Conservation (phyloP, 2,329 filamentous ascomycete genomes). For the Botrytis aclada region DNA sequence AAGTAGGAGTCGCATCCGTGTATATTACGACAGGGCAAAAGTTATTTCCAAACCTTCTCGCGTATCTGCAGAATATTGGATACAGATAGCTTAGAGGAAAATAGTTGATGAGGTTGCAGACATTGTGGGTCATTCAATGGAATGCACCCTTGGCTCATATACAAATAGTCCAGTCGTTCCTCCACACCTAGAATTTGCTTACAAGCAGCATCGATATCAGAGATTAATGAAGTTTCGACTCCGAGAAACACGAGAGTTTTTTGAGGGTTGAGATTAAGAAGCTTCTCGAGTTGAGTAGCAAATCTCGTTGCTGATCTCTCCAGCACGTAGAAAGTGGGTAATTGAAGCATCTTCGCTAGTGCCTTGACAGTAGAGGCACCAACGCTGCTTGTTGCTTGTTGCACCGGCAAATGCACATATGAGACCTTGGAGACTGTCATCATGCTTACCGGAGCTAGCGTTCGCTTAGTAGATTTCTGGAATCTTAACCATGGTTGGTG, state of each 20-base stretch:
- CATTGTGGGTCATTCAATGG: background rate
- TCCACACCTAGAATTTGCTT: background rate
- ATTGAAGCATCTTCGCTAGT: background rate
- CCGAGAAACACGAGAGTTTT: background rate
- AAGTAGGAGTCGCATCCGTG: background rate
- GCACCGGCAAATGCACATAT: background rate
- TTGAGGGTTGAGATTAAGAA: background rate
- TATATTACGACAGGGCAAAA: background rate
- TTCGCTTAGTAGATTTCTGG: background rate
- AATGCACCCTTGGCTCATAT: background rate
- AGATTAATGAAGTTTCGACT: background rate
- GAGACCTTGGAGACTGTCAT: background rate
- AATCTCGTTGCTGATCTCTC: background rate
- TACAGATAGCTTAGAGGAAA: background rate
- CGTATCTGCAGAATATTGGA: background rate
- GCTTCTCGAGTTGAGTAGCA: background rate
- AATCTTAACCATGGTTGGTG: background rate
- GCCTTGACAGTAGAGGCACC: background rate
- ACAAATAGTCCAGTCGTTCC: background rate
- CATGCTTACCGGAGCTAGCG: background rate
- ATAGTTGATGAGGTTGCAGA: background rate
- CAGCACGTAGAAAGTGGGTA: background rate
- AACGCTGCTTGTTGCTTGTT: background rate
- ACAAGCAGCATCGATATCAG: background rate
- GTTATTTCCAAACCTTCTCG: background rate